phyloP scores from a whole-genome alignment of 208 protist genomes.

The Wallacemonas rigidus region DNA sequence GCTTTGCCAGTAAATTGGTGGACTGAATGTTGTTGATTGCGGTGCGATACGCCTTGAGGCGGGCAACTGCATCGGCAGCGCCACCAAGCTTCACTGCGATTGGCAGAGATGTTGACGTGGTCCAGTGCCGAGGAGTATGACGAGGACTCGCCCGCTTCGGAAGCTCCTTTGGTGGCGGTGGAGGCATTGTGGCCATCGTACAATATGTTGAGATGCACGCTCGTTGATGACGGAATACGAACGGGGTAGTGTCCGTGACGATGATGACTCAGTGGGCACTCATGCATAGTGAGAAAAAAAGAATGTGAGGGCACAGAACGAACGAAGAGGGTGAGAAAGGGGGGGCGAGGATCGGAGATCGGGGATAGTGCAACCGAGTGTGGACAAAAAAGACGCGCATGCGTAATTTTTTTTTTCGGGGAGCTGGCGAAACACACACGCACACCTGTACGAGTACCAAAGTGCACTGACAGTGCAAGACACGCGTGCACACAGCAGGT shows the following conservation, averaged over 20 bases:
- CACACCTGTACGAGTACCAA: too few relatives aligned
- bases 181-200: background rate
- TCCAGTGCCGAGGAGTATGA: background rate
- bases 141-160: slow-evolving; percentile 9
- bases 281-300: background rate
- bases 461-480: background rate
- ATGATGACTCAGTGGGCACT: background rate
- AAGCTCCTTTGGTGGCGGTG: slow-evolving; percentile 12
- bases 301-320: background rate
- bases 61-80: slow-evolving; percentile 4
- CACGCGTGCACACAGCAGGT: background rate
- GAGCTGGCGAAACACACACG: too few relatives aligned
- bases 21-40: slow-evolving; percentile 14
- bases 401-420: too few relatives aligned
- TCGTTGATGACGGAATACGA: slow-evolving; percentile 10
- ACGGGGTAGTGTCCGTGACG: slow-evolving; percentile 9
- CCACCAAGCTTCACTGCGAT: background rate
- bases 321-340: background rate
- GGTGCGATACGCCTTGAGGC: background rate
- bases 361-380: too few relatives aligned
- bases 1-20: background rate
- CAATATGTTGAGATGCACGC: background rate
- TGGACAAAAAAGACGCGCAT: too few relatives aligned
- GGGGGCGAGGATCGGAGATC: too few relatives aligned
- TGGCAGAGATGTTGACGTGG: background rate